Percentiles rank a stretch among this genome's conserved stretches.
phyloP scores from a whole-genome alignment of 495 filamentous ascomycete species.

The Hyaloscypha variabilis region DNA sequence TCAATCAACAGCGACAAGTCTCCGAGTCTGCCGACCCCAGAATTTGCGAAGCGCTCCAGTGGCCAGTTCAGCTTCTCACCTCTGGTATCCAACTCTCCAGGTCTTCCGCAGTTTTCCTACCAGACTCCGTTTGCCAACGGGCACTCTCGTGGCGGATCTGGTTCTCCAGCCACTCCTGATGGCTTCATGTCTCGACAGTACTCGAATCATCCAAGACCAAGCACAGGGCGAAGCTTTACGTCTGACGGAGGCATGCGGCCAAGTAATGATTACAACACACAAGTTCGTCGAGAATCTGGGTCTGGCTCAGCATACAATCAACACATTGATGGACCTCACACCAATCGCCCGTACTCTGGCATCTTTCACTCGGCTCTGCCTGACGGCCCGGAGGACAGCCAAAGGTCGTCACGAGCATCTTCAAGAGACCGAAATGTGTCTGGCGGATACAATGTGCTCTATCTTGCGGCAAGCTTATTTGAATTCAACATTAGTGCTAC shows the following conservation, averaged over 20 bases:
- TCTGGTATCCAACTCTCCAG: slow-evolving; percentile 44
- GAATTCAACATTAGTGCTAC: slow-evolving; percentile 94
- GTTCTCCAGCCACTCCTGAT: slow-evolving; percentile 48
- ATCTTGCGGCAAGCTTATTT: slow-evolving; percentile 90
- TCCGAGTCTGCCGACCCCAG: slow-evolving; percentile 60
- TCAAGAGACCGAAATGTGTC: slow-evolving; percentile 47
- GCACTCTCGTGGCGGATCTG: slow-evolving; percentile 39
- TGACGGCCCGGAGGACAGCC: slow-evolving; percentile 57
- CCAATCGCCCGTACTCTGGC: slow-evolving; percentile 55
- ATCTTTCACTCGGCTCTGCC: slow-evolving; percentile 85
- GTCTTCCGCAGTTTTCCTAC: slow-evolving; percentile 52
- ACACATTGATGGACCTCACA: slow-evolving; percentile 30
- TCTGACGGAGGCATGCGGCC: slow-evolving; percentile 30
- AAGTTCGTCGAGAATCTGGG: slow-evolving; percentile 40
- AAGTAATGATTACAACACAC: slow-evolving; percentile 50
- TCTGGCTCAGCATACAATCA: slow-evolving; percentile 26
- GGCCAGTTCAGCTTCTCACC: slow-evolving; percentile 57
- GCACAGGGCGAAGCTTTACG: slow-evolving; percentile 54
- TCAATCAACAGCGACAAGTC: slow-evolving; percentile 68
- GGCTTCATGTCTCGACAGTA: slow-evolving; percentile 29
- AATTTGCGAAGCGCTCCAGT: slow-evolving; percentile 57
- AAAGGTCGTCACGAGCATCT: slow-evolving; percentile 47
- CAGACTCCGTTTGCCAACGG: slow-evolving; percentile 45
- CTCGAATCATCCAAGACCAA: slow-evolving; percentile 42
- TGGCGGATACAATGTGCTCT: slow-evolving; percentile 61